Base-by-base conservation (phyloP, 2,329 filamentous ascomycete species). In the Tolypocladium paradoxum region DNA sequence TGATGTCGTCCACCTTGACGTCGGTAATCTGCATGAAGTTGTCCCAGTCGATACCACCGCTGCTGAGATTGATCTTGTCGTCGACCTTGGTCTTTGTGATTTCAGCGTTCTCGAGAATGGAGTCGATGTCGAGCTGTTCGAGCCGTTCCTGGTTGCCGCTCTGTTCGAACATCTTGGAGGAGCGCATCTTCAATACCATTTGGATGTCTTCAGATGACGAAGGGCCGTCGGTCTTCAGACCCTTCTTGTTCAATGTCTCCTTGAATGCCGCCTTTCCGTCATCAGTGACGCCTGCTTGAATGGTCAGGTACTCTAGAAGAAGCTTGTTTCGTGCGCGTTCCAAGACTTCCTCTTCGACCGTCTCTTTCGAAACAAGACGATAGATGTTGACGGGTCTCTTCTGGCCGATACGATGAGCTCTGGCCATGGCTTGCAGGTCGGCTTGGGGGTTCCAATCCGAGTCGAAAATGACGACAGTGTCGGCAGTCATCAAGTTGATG, bases 391-490 rank as follows among this genome's bases (percentile, higher is more conserved):
- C 93, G 7, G 93, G 92, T 57, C 85, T 90, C 67, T 93, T 96
- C 68, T 99, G 93, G 3, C 93, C 93, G 59, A 99, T 99, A 68
- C 93, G 88, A 71, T 99, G 95, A 54, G 95, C 95, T 70, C 93
- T 87, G 54, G 93, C 93, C 93, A 99, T 99, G 40, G 93, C 93
- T 68, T 99, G 93, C 60, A 99, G 74, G 75, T 99, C 95, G 7
- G 93, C 93, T 68, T 99, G 93, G 20, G 93, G 95, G 61, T 99
- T 99, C 93, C 95, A 99, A 64, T 96, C 91, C 0, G 93, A 97
- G 68, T 99, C 95, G 63, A 97, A 99, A 46, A 99, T 86, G 62
- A 99, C 85, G 59, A 99, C 93, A 0, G 93, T 99, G 64, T 99
- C 95, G 8, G 93, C 93, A 27, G 93, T 97, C 90, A 97, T 99